Evolutionary conservation across 768 basidiomycete species (phyloP), one percentile per base, ranked within the genome.

Genomic region (Candolleomyces aberdarensis): DNA sequence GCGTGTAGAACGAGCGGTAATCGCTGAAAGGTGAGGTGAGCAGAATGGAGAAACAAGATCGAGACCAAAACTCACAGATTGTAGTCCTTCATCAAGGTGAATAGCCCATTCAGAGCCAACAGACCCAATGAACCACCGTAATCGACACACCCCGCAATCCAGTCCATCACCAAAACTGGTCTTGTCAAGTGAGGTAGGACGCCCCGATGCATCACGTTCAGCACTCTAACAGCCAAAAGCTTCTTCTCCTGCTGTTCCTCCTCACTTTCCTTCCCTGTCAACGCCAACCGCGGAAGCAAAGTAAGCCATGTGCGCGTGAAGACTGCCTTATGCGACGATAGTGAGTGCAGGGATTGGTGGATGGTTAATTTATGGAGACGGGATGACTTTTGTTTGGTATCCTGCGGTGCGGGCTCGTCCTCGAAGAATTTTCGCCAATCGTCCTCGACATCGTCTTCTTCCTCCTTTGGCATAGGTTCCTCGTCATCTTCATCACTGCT

Each of bases 1-100:
- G 87, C 6, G 88, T 90, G 76, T 97, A 99, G 75, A 99, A 98
- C 11, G 87, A 88, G 2, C 96, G 96, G 69, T 96, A 98, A 68
- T 99, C 97, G n/a, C n/a, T n/a, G n/a, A n/a, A n/a, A n/a, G n/a
- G n/a, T n/a, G n/a, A n/a, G n/a, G n/a, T n/a, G n/a, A n/a, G n/a
- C n/a, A n/a, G n/a, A n/a, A n/a, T n/a, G n/a, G n/a, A n/a, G 17
- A 26, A 26, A 26, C 26, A 26, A 26, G 1, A 3, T 26, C 43
- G 14, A 46, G 7, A 43, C 56, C 67, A 53, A 11, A 29, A 54
- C 63, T 26, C 29, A 93, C 96, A 99, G 80, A 66, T 97, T 97
- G 70, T 97, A 95, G 56, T 94, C 87, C 61, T 84, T 91, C 75
- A 98, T 98, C 62, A 99, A 79, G 13, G 89, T 83, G 69, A 94